Evolutionary conservation across 441 rosid species (phyloP).

Genomic region (Syzygium syzygioides): DNA sequence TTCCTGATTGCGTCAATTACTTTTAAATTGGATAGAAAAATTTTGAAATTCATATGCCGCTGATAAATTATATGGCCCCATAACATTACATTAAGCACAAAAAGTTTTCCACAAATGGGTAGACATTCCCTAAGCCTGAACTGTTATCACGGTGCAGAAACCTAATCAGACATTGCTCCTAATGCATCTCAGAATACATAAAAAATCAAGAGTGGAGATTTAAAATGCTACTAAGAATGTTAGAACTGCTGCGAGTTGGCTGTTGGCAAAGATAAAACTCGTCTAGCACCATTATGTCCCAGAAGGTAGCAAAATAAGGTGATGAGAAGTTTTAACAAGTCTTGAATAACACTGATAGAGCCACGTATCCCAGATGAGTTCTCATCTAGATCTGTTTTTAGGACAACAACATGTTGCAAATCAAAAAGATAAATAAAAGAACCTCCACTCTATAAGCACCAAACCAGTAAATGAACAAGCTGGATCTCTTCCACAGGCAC

Average conservation of each 20-base stretch:
- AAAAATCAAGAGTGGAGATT: neutral
- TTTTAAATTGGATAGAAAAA: neutral
- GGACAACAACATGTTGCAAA: neutral
- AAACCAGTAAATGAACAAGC: neutral
- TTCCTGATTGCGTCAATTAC: neutral
- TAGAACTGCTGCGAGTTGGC: neutral
- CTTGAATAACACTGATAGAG: neutral
- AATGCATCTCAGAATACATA: neutral
- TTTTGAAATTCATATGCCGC: neutral
- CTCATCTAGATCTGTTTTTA: neutral
- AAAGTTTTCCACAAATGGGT: neutral
- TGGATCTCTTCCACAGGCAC: neutral
- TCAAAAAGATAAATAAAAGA: neutral
- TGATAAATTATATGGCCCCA: neutral
- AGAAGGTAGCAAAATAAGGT: neutral
- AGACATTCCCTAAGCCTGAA: neutral
- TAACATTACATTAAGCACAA: neutral
- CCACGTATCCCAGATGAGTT: neutral
- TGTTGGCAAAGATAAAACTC: neutral
- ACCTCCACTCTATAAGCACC: neutral
- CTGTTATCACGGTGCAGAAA: neutral
- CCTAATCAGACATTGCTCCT: neutral
- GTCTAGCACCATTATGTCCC: neutral
- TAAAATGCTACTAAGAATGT: neutral
- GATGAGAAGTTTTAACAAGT: neutral